These are phyloP conservation scores for Anthracocystis walkeri DNA, from an alignment of 1,284 basidiomycete genomes.

Conservation along the genomic window DNA sequence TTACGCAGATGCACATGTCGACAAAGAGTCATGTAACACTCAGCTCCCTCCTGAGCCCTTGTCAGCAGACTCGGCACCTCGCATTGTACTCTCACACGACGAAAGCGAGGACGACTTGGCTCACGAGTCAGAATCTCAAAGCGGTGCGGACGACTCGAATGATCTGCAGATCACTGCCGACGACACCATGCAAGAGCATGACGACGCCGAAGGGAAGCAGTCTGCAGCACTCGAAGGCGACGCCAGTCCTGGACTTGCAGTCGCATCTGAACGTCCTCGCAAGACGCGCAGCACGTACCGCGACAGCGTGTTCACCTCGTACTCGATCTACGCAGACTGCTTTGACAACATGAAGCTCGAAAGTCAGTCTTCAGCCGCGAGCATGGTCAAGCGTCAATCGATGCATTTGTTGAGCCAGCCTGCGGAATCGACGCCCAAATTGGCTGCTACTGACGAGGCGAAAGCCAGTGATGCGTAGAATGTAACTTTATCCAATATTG, in stretches of 20 bases:
- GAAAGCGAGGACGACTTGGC: conserved; percentile 20
- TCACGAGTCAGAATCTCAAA: conserved; percentile 12
- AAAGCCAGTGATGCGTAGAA: conserved; percentile 8
- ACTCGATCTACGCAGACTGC: conserved; percentile 56
- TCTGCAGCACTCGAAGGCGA: not conserved
- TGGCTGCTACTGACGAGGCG: not conserved
- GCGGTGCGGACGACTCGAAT: conserved; percentile 21
- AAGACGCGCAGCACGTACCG: conserved; percentile 41
- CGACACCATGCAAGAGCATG: conserved; percentile 1
- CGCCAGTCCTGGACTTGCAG: conserved; percentile 4
- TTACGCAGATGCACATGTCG: not conserved
- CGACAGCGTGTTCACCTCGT: conserved; percentile 52
- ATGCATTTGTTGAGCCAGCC: conserved; percentile 23
- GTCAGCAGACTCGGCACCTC: conserved; percentile 12
- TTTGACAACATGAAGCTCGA: conserved; percentile 53
- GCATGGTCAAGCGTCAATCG: conserved; percentile 51
- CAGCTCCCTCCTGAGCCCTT: conserved; percentile 11
- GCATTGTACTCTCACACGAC: conserved; percentile 31
- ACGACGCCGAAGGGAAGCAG: not conserved
- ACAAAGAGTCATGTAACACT: not conserved
- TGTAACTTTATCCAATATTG: not conserved
- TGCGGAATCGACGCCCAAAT: not conserved
- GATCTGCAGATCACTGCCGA: conserved; percentile 10
- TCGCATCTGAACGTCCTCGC: conserved; percentile 16
- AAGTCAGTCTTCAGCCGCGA: conserved; percentile 47